phyloP scores from a whole-genome alignment of 345 rosid genomes.

The Lumnitzera littorea region DNA sequence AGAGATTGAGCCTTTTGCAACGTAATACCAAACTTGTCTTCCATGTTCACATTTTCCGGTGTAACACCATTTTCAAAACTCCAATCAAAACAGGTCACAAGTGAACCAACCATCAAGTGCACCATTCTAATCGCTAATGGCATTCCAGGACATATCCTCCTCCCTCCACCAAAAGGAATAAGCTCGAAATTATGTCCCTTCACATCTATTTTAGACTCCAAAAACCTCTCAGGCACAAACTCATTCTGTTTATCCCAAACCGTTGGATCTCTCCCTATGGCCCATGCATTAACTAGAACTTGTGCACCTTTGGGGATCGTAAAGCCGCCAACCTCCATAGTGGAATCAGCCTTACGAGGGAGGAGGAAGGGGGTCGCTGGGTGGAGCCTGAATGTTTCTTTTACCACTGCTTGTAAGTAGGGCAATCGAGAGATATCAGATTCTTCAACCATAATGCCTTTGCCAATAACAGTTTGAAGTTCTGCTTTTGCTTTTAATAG shows the following conservation, averaged over 20 bases:
- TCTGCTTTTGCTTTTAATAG: conserved; percentile 3
- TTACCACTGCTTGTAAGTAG: conserved; percentile 16
- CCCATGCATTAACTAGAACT: conserved; percentile 18
- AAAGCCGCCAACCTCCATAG: conserved; percentile 9
- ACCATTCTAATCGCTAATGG: conserved; percentile 21
- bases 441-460: conserved; percentile 12
- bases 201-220: conserved; percentile 11
- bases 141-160: conserved; percentile 31
- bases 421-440: conserved; percentile 13
- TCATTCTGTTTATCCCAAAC: conserved; percentile 11
- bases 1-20: conserved; percentile 14
- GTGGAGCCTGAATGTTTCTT: conserved; percentile 22
- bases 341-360: conserved; percentile 11
- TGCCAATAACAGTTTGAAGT: conserved; percentile 14
- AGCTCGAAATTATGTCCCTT: conserved; percentile 20
- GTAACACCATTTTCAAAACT: conserved; percentile 14
- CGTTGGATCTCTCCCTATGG: conserved; percentile 15
- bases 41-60: conserved; percentile 20
- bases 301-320: conserved; percentile 18
- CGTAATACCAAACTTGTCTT: conserved; percentile 20
- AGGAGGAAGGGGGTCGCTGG: conserved; percentile 15
- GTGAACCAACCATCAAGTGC: conserved; percentile 21
- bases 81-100: conserved; percentile 24
- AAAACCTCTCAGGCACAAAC: conserved; percentile 27
- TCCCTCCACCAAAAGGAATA: conserved; percentile 27